These are phyloP conservation scores for Anastatica hierochuntica DNA, from an alignment of 345 rosid genomes.

Conservation along the genomic window DNA sequence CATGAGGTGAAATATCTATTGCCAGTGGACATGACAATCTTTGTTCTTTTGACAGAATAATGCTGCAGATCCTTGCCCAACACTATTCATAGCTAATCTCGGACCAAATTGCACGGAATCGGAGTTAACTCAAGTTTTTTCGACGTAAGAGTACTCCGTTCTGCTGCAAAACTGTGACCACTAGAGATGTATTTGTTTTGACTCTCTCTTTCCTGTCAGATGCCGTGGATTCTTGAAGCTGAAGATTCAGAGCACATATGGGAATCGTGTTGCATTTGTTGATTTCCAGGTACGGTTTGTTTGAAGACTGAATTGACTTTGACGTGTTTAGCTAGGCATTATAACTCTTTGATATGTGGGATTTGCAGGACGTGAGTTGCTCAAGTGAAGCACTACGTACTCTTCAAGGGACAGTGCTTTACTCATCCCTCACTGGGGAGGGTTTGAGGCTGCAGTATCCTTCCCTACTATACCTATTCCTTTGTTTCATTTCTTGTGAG, in stretches of 20 bases:
- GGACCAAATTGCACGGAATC: slow-evolving; percentile 79
- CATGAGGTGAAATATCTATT: too few relatives aligned
- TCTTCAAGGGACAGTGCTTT: slow-evolving; percentile 66
- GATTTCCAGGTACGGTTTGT: slow-evolving; percentile 60
- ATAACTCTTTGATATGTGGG: slow-evolving; percentile 2
- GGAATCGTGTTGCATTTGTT: slow-evolving; percentile 80
- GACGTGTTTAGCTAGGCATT: neutral
- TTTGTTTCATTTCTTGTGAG: neutral
- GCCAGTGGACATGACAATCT: neutral
- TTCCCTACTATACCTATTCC: slow-evolving; percentile 16
- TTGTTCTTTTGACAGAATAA: slow-evolving; percentile 32
- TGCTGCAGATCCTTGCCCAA: slow-evolving; percentile 64
- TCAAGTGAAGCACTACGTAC: slow-evolving; percentile 64
- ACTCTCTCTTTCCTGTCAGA: slow-evolving; percentile 28
- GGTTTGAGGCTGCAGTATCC: slow-evolving; percentile 91
- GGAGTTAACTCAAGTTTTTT: slow-evolving; percentile 70
- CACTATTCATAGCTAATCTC: slow-evolving; percentile 75
- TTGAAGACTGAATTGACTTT: neutral
- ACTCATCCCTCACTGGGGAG: slow-evolving; percentile 60
- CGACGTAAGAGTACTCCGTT: slow-evolving; percentile 39
- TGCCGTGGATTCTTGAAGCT: slow-evolving; percentile 76
- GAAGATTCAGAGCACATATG: slow-evolving; percentile 75
- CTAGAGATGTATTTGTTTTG: slow-evolving; percentile 2
- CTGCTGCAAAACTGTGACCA: neutral
- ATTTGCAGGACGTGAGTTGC: slow-evolving; percentile 54